A percentile compares a stretch with the other conserved stretches of the same genome.
Evolutionary conservation across 2,329 filamentous ascomycete species (phyloP).

Genomic region (Tolypocladium pustulatum): DNA sequence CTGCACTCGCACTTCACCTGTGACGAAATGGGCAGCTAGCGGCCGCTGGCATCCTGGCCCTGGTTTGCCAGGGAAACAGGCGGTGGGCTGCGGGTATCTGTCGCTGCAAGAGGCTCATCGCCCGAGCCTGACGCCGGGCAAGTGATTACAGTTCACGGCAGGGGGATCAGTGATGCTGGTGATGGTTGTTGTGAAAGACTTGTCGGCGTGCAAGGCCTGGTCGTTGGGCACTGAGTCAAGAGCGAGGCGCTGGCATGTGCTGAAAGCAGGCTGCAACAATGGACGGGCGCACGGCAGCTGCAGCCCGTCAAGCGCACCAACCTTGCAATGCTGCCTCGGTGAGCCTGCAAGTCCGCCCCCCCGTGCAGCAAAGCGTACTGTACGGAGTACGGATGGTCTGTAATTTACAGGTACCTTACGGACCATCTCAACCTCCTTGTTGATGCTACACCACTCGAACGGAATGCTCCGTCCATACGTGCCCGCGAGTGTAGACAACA

Average conservation of each 20-base stretch:
- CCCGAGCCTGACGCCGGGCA: conserved; percentile 1
- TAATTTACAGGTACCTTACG: neutral
- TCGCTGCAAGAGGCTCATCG: neutral
- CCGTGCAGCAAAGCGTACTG: neutral
- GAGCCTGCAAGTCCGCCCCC: neutral
- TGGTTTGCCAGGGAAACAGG: too few relatives aligned
- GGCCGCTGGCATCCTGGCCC: neutral
- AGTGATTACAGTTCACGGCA: neutral
- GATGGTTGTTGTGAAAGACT: neutral
- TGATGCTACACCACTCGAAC: neutral
- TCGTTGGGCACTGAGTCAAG: neutral
- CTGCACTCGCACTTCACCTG: neutral
- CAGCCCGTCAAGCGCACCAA: neutral
- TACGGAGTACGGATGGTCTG: neutral
- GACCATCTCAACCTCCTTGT: too few relatives aligned
- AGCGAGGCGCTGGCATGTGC: neutral
- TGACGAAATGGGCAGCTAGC: neutral
- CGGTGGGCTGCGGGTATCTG: neutral
- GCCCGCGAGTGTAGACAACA: too few relatives aligned
- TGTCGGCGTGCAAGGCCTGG: too few relatives aligned
- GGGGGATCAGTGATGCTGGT: too few relatives aligned
- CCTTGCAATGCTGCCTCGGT: conserved; percentile 1
- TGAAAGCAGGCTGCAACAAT: too few relatives aligned
- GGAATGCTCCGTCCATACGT: neutral
- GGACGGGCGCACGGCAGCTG: neutral